Conservation (phyloP, 2,329 filamentous ascomycete species). For the Cladorrhinum sp. region DNA sequence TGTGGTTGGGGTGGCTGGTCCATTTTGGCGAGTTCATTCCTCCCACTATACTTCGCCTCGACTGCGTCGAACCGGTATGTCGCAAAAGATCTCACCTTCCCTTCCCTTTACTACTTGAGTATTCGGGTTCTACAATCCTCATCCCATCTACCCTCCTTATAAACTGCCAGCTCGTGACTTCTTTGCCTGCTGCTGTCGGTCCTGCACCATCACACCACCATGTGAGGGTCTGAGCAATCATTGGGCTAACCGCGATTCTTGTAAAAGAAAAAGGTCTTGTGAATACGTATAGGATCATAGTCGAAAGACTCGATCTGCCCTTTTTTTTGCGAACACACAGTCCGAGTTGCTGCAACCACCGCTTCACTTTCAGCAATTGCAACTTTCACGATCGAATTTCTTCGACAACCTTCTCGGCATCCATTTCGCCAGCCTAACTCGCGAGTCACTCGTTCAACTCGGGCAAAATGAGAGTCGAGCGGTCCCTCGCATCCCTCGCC, state of each 20-base stretch:
- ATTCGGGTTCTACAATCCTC: neutral
- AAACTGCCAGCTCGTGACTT: neutral
- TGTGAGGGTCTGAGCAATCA: neutral
- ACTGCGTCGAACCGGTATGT: slow-evolving; percentile 9
- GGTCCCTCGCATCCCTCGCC: slow-evolving; percentile 21
- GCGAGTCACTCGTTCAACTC: slow-evolving; percentile 14
- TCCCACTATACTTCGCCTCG: slow-evolving; percentile 15
- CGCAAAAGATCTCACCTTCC: slow-evolving; percentile 1
- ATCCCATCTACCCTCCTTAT: neutral
- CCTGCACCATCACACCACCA: neutral
- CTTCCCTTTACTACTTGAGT: neutral
- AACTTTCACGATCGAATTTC: neutral
- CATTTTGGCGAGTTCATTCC: slow-evolving; percentile 15
- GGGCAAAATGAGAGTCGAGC: slow-evolving; percentile 22
- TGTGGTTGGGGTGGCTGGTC: slow-evolving; percentile 14
- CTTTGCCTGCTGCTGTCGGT: neutral
- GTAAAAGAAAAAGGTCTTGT: neutral
- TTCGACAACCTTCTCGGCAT: neutral
- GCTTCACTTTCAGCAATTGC: neutral
- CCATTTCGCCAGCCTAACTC: slow-evolving; percentile 2
- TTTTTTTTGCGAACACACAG: neutral
- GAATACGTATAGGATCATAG: slow-evolving; percentile 1
- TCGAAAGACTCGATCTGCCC: neutral
- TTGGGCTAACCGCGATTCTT: neutral
- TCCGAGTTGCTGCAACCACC: neutral